Conservation (phyloP, 2,329 filamentous ascomycete species). For the Dendrostoma leiphaemia region DNA sequence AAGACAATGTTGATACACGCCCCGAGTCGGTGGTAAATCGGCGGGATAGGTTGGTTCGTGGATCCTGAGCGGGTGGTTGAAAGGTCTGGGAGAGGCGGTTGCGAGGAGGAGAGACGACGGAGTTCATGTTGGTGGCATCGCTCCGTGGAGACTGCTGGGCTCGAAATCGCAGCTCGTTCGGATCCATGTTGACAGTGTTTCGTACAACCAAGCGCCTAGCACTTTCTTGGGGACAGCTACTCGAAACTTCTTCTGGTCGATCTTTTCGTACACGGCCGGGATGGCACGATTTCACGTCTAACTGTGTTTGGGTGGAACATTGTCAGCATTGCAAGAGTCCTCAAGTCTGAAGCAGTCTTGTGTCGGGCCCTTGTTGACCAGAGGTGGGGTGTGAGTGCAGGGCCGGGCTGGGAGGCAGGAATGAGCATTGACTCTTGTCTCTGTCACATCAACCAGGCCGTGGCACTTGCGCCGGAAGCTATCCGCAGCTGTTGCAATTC, state of each 20-base stretch:
- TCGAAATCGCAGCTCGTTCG: constrained; percentile 68
- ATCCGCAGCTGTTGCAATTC: background rate
- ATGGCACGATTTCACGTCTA: constrained; percentile 34
- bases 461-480: background rate
- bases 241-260: constrained; percentile 68
- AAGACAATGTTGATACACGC: constrained; percentile 72
- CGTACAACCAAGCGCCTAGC: constrained; percentile 26
- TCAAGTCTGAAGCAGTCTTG: constrained; percentile 7
- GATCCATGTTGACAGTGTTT: constrained; percentile 60
- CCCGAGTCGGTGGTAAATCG: constrained; percentile 92
- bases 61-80: constrained; percentile 55
- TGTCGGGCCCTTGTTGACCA: constrained; percentile 12
- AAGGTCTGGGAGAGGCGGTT: constrained; percentile 62
- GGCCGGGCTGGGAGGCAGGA: constrained; percentile 8
- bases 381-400: constrained; percentile 12
- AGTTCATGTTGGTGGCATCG: constrained; percentile 72
- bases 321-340: constrained; percentile 14
- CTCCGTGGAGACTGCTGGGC: constrained; percentile 74
- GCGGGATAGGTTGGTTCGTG: constrained; percentile 75
- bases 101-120: constrained; percentile 71
- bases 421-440: no score
- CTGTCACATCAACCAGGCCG: constrained; percentile 2
- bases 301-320: constrained; percentile 30
- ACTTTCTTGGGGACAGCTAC: constrained; percentile 20
- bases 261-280: constrained; percentile 49